Conservation (phyloP, 441 rosid species). For the Populus hybrid region DNA sequence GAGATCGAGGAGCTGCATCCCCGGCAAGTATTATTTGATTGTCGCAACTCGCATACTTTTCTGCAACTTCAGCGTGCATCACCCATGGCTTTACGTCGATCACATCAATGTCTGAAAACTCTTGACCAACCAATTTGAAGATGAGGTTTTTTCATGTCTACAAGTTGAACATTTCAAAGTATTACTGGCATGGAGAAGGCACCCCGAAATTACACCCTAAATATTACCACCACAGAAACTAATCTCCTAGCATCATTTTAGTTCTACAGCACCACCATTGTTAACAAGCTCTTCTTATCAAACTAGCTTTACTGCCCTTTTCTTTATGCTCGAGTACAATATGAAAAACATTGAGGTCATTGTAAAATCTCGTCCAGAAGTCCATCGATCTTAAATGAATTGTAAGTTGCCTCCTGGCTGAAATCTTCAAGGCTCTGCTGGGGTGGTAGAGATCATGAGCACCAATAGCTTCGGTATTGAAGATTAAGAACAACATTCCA, state of each 20-base stretch:
- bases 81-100: slow-evolving; percentile 93
- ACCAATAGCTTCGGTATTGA: slow-evolving; percentile 89
- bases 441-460: slow-evolving; percentile 89
- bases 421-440: slow-evolving; percentile 80
- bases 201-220: background rate
- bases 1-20: slow-evolving; percentile 96
- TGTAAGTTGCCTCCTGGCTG: slow-evolving; percentile 57
- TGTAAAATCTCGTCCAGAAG: background rate
- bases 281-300: background rate
- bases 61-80: slow-evolving; percentile 99
- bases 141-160: slow-evolving; percentile 85
- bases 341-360: slow-evolving; percentile 1
- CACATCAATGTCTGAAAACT: slow-evolving; percentile 73
- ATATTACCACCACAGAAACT: background rate
- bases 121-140: slow-evolving; percentile 75
- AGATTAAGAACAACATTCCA: slow-evolving; percentile 88
- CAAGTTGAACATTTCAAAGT: slow-evolving; percentile 44
- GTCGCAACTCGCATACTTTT: slow-evolving; percentile 56
- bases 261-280: background rate
- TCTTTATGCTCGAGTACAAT: background rate
- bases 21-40: slow-evolving; percentile 77
- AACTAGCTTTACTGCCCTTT: background rate
- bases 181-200: slow-evolving; percentile 9
- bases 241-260: background rate
- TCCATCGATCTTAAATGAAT: slow-evolving; percentile 6